Conservation (phyloP, 768 basidiomycete genomes). For the Collybiopsis luxurians region DNA sequence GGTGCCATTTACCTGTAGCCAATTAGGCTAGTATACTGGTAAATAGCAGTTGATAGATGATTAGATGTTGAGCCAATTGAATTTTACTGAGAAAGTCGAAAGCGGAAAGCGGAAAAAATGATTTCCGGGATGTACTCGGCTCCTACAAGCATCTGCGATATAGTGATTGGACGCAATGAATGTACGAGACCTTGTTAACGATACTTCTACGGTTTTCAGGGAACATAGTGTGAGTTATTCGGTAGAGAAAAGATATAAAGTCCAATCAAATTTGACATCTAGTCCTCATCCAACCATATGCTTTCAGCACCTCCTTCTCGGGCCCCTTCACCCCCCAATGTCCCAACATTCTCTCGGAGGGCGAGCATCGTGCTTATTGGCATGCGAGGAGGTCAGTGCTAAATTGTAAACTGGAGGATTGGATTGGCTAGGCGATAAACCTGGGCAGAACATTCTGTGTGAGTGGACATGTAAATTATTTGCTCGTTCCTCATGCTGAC, state of each 20-base stretch:
- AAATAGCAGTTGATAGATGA: no score
- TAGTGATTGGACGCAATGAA: conserved; percentile 10
- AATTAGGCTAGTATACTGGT: no score
- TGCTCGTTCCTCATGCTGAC: not conserved
- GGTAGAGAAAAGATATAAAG: not conserved
- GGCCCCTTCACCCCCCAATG: conserved; percentile 12
- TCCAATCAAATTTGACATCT: not conserved
- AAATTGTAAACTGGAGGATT: not conserved
- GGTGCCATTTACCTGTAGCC: no score
- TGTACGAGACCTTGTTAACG: conserved; percentile 13
- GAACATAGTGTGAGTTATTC: not conserved
- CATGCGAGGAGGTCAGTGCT: conserved; percentile 60
- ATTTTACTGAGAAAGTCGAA: not conserved
- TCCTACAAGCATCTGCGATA: not conserved
- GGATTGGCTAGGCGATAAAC: no score
- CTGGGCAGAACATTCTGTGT: not conserved
- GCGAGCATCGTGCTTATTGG: conserved; percentile 61
- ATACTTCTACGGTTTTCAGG: not conserved
- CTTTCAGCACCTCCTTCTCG: not conserved
- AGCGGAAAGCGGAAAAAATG: conserved; percentile 10
- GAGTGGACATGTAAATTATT: not conserved
- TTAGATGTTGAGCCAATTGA: no score
- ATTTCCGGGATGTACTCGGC: not conserved
- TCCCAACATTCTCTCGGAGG: not conserved
- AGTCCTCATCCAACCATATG: conserved; percentile 1